Evolutionary conservation across 2,329 filamentous ascomycete genomes (phyloP), one percentile per base, ranked within the genome.

Genomic region (Sporothrix inflata): DNA sequence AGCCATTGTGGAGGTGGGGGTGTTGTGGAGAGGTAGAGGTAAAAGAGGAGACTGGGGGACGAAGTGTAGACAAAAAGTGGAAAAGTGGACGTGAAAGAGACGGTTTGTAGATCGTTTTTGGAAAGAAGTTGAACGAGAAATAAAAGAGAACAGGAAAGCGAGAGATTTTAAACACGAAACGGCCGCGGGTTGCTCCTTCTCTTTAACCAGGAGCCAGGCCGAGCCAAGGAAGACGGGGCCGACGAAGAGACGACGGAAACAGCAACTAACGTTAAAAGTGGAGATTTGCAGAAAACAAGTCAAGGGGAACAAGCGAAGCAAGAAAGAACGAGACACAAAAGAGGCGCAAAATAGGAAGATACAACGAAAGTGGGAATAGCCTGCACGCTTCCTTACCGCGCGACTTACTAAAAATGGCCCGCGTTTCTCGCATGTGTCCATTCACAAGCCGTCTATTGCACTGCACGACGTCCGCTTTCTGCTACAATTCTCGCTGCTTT

Each of bases 1-100:
- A 8, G 70, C 30, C 75, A 76, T 76, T 38, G 65, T 70, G 61
- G 14, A 38, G 45, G 16, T 34, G 47, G 12, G 12, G 19, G n/a
- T 30, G 51, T 34, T 49, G 49, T 65, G n/a, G 40, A 38, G 47
- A 42, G 51, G 45, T 42, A 38, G 12, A 51, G 27, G n/a, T 7
- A 57, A 67, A 49, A 42, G 65, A 12, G 34, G 19, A 60, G 38
- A 21, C 14, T 11, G 3, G 40, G 24, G 38, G 45, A 24, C 6
- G 30, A 30, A 42, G 8, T 60, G 19, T 49, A 66, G 19, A 57
- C 40, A 27, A n/a, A 45, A 60, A 67, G 49, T 24, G 34, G 51
- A 30, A 24, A 42, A 21, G 51, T 51, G 53, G 47, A 60, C 21
- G 53, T 60, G 8, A 6, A 34, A 16, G 30, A 34, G 16, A 14